Conservation (phyloP, 106 monocot species). For the Dendrobium huoshanense region DNA sequence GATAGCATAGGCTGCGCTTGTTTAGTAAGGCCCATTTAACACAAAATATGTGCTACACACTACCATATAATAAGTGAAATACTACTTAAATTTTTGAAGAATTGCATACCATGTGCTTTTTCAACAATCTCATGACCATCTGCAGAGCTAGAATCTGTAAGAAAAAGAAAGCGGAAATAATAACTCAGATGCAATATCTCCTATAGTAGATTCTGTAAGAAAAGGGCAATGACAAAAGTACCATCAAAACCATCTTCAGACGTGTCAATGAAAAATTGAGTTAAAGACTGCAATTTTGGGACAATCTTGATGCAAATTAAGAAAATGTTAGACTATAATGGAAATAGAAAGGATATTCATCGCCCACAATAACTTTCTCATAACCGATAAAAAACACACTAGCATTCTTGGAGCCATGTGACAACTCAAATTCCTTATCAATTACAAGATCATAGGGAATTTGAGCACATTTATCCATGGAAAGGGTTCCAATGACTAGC, state of each 20-base stretch:
- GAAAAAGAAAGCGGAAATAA: neutral
- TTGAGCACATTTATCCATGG: constrained; percentile 44
- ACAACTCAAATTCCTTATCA: constrained; percentile 79
- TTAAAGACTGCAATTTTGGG: neutral
- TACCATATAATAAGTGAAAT: no score
- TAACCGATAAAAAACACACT: constrained; percentile 75
- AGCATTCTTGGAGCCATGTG: constrained; percentile 60
- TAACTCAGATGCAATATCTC: neutral
- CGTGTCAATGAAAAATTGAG: neutral
- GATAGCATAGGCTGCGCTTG: no score
- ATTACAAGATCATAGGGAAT: constrained; percentile 72
- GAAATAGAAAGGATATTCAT: constrained; percentile 51
- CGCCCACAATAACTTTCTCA: constrained; percentile 15
- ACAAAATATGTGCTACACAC: no score
- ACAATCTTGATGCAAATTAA: neutral
- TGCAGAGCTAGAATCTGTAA: constrained; percentile 24
- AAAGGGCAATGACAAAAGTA: constrained; percentile 1
- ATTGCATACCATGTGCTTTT: constrained; percentile 29
- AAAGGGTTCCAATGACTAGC: constrained; percentile 61
- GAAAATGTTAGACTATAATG: neutral
- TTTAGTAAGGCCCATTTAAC: no score
- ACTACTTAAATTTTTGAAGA: neutral
- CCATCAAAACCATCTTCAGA: constrained; percentile 19
- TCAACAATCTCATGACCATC: constrained; percentile 13
- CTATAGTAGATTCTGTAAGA: neutral